phyloP scores from a whole-genome alignment of 306 rosid genomes.

The Prunus davidiana region DNA sequence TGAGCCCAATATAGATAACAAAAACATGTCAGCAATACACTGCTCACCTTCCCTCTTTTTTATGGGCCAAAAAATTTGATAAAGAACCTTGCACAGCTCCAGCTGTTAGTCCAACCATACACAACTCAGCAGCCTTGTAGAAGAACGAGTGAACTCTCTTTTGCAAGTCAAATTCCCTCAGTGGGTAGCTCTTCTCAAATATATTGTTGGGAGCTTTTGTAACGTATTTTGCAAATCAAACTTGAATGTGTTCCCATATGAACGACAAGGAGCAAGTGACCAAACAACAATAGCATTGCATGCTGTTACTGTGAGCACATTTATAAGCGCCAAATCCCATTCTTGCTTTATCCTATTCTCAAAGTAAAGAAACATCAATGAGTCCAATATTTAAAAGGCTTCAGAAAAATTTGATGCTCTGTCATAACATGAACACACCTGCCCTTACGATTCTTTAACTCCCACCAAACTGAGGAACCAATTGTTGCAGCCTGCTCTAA shows the following conservation, averaged over 20 bases:
- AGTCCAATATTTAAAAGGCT: conserved; percentile 18
- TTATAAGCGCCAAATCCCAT: conserved; percentile 95
- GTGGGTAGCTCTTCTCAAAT: conserved; percentile 90
- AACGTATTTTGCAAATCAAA: conserved; percentile 93
- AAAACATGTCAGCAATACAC: neutral
- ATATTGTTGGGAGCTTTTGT: conserved; percentile 99
- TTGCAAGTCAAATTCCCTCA: conserved; percentile 89
- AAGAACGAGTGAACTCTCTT: conserved; percentile 86
- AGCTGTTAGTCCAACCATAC: conserved; percentile 88
- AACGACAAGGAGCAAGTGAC: conserved; percentile 99
- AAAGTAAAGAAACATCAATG: conserved; percentile 19
- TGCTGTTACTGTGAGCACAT: conserved; percentile 88
- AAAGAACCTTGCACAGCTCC: conserved; percentile 90
- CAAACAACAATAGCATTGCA: conserved; percentile 97
- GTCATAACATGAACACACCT: conserved; percentile 43
- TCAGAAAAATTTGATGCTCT: conserved; percentile 9
- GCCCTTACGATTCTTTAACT: conserved; percentile 78
- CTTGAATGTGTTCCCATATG: conserved; percentile 90
- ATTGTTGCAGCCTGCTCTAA: conserved; percentile 85
- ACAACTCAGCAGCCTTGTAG: conserved; percentile 97
- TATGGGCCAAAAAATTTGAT: conserved; percentile 62
- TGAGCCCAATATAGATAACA: neutral
- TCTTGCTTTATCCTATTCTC: conserved; percentile 85
- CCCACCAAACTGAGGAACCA: conserved; percentile 92
- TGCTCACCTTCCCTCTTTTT: conserved; percentile 81